These are phyloP conservation scores for Colletotrichum trifolii DNA, from an alignment of 2,329 filamentous ascomycete genomes.

Conservation along the genomic window DNA sequence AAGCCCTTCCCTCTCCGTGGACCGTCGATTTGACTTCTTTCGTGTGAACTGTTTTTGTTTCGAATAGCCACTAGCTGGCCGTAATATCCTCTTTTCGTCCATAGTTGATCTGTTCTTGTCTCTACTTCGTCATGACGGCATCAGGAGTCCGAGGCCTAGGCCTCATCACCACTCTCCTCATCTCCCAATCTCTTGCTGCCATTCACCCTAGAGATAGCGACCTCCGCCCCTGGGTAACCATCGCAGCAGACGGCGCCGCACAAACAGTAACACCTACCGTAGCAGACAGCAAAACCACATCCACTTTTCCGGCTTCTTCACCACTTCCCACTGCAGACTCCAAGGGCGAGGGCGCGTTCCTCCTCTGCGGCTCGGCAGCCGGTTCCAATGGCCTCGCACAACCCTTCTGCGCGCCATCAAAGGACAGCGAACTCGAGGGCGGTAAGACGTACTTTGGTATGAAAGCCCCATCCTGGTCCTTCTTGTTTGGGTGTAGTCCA, in stretches of 20 bases:
- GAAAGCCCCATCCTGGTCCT: not conserved
- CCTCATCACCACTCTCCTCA: conserved; percentile 7
- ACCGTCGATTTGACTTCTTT: not conserved
- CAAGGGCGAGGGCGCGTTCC: conserved; percentile 33
- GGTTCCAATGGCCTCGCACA: conserved; percentile 26
- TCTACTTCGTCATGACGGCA: conserved; percentile 7
- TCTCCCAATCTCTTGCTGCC: conserved; percentile 6
- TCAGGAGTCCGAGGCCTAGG: conserved; percentile 13
- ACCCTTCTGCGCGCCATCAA: conserved; percentile 36
- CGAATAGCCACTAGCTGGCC: conserved; percentile 17
- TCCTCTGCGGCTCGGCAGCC: conserved; percentile 33
- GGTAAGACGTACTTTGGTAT: conserved; percentile 37
- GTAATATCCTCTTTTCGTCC: not conserved
- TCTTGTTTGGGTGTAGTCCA: no score
- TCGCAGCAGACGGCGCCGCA: conserved; percentile 27
- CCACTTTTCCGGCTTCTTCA: conserved; percentile 28
- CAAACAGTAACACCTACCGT: conserved; percentile 36
- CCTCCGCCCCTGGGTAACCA: conserved; percentile 37
- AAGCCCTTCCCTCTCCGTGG: not conserved
- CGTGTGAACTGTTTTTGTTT: conserved; percentile 11
- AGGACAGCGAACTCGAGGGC: conserved; percentile 21
- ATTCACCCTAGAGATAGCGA: conserved; percentile 27
- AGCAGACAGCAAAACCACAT: conserved; percentile 32
- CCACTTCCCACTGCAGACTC: conserved; percentile 30
- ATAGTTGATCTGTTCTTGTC: not conserved